A percentile compares a stretch with the other conserved stretches of the same genome.
Conservation (phyloP, 495 filamentous ascomycete genomes). For the Daldinia grandis region DNA sequence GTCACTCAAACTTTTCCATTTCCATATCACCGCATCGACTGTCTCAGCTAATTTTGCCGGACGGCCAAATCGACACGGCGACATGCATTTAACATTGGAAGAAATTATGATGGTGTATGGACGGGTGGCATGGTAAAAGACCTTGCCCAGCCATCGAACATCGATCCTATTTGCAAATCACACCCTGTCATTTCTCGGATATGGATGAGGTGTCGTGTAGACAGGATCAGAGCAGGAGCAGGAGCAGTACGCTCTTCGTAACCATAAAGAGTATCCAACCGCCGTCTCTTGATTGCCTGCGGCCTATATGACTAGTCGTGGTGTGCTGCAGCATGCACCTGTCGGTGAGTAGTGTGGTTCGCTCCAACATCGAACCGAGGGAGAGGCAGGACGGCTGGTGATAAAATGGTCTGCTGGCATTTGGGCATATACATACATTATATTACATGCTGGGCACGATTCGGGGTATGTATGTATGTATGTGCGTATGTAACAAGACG, state of each 20-base stretch:
- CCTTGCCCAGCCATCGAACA: conserved; percentile 14
- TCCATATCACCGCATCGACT: conserved; percentile 17
- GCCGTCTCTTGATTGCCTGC: conserved; percentile 21
- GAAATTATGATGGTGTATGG: conserved; percentile 12
- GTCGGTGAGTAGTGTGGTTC: conserved; percentile 40
- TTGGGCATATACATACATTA: conserved; percentile 8
- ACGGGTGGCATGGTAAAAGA: conserved; percentile 13
- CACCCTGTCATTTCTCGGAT: conserved; percentile 40
- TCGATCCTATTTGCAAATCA: conserved; percentile 30
- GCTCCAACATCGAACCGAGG: conserved; percentile 28
- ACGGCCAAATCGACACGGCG: conserved; percentile 17
- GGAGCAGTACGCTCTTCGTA: background rate
- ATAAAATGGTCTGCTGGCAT: conserved; percentile 6
- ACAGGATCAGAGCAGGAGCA: conserved; percentile 18
- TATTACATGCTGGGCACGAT: conserved; percentile 9
- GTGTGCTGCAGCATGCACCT: conserved; percentile 41
- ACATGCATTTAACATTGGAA: background rate
- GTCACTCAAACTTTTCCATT: conserved; percentile 1
- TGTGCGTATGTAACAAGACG: conserved; percentile 5
- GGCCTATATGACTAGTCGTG: conserved; percentile 34
- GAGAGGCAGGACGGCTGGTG: conserved; percentile 18
- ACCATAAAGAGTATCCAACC: conserved; percentile 1
- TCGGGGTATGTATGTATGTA: conserved; percentile 22
- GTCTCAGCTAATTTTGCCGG: conserved; percentile 16
- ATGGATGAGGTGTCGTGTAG: conserved; percentile 14